Conservation (phyloP, 352 stramenopile genomes). For the Pythium scleroteichum region DNA sequence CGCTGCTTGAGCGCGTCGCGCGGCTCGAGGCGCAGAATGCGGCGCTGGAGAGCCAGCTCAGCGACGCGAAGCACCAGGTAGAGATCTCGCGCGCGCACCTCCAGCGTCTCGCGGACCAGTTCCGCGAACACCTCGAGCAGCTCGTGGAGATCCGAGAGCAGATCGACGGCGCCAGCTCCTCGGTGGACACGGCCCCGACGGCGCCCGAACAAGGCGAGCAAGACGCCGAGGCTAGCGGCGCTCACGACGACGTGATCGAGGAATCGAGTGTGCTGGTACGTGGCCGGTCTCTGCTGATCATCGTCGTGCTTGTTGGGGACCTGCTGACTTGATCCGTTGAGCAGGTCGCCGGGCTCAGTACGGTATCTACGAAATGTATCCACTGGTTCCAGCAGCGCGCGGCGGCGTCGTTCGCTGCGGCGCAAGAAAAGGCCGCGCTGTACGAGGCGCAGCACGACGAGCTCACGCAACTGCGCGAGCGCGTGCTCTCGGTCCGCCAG, state of each 20-base stretch:
- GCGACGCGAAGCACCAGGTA: constrained; percentile 17
- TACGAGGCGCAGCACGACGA: constrained; percentile 54
- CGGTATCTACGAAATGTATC: constrained; percentile 52
- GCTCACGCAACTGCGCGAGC: constrained; percentile 40
- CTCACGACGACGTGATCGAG: constrained; percentile 4
- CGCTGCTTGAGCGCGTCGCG: constrained; percentile 32
- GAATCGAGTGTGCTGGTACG: constrained; percentile 21
- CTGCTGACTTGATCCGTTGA: not conserved
- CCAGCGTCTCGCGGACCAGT: constrained; percentile 46
- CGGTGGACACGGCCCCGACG: not conserved
- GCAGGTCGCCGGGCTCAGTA: constrained; percentile 44
- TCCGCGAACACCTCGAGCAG: constrained; percentile 56
- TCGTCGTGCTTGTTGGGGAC: no score
- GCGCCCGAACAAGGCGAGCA: constrained; percentile 1
- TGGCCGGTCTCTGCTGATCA: not conserved
- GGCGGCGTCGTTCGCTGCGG: constrained; percentile 40
- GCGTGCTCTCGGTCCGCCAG: constrained; percentile 28
- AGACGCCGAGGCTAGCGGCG: not conserved
- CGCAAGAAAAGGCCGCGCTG: constrained; percentile 45
- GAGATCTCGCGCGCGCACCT: constrained; percentile 33
- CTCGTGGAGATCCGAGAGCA: constrained; percentile 59
- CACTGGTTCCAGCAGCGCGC: constrained; percentile 57
- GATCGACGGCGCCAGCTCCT: constrained; percentile 27
- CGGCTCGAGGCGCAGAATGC: constrained; percentile 35
- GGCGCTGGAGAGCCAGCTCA: constrained; percentile 25